Conservation (phyloP, 805 yeast genomes). For the Ogataea angusta region DNA sequence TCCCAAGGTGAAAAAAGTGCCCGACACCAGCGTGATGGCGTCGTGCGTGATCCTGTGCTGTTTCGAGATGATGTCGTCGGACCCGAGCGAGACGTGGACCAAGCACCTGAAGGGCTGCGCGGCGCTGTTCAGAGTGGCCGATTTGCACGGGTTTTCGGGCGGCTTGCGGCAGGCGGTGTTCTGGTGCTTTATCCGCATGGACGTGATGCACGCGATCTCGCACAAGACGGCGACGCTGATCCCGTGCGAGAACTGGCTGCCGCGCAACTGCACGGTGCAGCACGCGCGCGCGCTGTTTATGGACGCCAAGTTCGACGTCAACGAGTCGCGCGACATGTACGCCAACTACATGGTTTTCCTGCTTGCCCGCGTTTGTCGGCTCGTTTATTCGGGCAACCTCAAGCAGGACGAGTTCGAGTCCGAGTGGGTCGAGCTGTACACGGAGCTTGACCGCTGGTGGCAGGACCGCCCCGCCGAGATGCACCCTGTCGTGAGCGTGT, state of each 20-base stretch:
- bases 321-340: conserved; percentile 30
- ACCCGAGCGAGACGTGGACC: conserved; percentile 38
- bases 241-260: conserved; percentile 36
- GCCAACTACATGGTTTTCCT: conserved; percentile 41
- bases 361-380: conserved; percentile 36
- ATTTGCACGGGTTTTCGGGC: conserved; percentile 37
- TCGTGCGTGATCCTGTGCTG: conserved; percentile 32
- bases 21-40: conserved; percentile 18
- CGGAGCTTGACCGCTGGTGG: conserved; percentile 37
- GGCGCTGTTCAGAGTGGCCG: conserved; percentile 35
- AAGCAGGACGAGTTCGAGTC: conserved; percentile 29
- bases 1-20: conserved; percentile 16
- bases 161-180: conserved; percentile 37
- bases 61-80: conserved; percentile 40
- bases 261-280: conserved; percentile 20
- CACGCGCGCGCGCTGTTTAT: conserved; percentile 25
- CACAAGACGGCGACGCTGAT: conserved; percentile 39
- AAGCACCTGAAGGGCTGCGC: conserved; percentile 43
- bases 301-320: conserved; percentile 12
- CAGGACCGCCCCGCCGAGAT: conserved; percentile 32
- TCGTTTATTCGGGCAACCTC: conserved; percentile 25
- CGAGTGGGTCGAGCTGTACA: conserved; percentile 38
- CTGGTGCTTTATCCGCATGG: conserved; percentile 45
- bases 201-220: conserved; percentile 38
- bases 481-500: conserved; percentile 28